Conservation (phyloP, 2,329 filamentous ascomycete genomes). For the Amphichorda felina region DNA sequence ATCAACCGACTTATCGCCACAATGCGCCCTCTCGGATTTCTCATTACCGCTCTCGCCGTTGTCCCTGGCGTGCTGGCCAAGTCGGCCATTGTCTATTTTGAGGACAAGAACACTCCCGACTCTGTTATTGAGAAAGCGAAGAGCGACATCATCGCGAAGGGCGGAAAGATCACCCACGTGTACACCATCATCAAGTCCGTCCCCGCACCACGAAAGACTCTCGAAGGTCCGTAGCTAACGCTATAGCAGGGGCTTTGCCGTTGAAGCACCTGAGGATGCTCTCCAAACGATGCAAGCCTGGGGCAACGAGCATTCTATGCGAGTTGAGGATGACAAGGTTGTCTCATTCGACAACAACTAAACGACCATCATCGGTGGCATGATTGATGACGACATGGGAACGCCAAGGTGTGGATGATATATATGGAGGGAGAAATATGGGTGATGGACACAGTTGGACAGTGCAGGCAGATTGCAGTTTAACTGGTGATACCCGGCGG, state of each 20-base stretch:
- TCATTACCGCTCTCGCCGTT: constrained; percentile 44
- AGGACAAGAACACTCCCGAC: constrained; percentile 51
- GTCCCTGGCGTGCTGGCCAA: constrained; percentile 51
- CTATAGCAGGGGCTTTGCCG: constrained; percentile 58
- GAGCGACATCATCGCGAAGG: constrained; percentile 54
- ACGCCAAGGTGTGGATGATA: background rate
- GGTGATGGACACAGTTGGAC: background rate
- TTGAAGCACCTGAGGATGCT: constrained; percentile 56
- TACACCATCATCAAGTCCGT: constrained; percentile 58
- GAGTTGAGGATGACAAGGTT: constrained; percentile 66
- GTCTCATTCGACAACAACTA: constrained; percentile 31
- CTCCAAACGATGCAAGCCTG: constrained; percentile 55
- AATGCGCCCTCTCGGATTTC: constrained; percentile 26
- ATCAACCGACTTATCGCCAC: constrained; percentile 22
- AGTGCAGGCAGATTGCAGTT: background rate
- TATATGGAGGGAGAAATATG: no score
- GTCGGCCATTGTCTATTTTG: constrained; percentile 69
- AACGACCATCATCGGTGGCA: background rate
- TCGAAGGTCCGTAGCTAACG: constrained; percentile 11
- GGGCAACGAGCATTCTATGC: constrained; percentile 33
- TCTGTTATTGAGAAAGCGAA: constrained; percentile 60
- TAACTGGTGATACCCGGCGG: constrained; percentile 1
- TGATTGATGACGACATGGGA: constrained; percentile 1
- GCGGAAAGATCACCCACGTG: constrained; percentile 69
- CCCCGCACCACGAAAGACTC: background rate